Percentiles rank a stretch among this genome's conserved stretches.
These are phyloP conservation scores for Eutrema heterophyllum DNA, from an alignment of 345 rosid genomes.

Conservation along the genomic window DNA sequence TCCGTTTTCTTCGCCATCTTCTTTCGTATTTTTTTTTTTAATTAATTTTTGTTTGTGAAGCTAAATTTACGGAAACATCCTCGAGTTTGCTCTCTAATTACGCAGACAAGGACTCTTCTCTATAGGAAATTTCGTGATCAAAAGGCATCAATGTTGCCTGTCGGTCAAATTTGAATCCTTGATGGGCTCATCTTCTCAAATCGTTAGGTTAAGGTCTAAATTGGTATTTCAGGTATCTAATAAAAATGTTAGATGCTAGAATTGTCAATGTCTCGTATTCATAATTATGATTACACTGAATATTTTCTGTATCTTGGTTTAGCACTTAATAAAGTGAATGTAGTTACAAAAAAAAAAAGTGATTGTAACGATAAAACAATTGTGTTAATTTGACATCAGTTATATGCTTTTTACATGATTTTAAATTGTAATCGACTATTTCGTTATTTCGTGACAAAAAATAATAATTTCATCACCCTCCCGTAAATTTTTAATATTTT, in stretches of 20 bases:
- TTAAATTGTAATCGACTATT: no score
- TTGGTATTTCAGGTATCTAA: not conserved
- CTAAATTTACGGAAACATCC: not conserved
- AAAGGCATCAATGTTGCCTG: conserved; percentile 12
- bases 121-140: conserved; percentile 22
- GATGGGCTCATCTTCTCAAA: not conserved
- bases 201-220: conserved; percentile 6
- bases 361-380: not conserved
- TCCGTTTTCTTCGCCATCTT: conserved; percentile 37
- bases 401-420: no score
- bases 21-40: not conserved
- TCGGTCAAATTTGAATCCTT: conserved; percentile 21
- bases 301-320: not conserved
- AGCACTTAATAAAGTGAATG: not conserved
- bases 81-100: not conserved
- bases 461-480: no score
- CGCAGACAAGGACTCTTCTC: not conserved
- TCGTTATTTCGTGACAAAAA: no score
- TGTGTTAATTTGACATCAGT: not conserved
- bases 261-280: conserved; percentile 11
- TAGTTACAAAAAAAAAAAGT: not conserved
- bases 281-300: not conserved
- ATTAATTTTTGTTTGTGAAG: not conserved
- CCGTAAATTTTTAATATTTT: no score
- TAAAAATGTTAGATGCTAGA: not conserved